phyloP scores from a whole-genome alignment of 2,329 filamentous ascomycete genomes.

The Lachnellula arida region DNA sequence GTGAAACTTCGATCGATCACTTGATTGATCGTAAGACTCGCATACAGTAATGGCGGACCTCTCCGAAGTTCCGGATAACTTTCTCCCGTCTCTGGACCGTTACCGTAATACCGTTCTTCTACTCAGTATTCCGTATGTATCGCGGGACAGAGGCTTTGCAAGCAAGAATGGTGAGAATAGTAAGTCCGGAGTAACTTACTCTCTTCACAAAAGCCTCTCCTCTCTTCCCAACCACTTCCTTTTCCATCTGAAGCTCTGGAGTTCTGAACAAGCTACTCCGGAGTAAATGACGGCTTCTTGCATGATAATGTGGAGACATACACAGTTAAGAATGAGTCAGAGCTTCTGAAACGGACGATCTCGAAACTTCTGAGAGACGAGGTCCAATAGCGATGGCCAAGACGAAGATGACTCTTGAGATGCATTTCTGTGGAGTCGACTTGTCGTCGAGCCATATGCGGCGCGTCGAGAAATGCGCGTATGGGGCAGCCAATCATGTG shows the following conservation, averaged over 20 bases:
- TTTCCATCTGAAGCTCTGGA: background rate
- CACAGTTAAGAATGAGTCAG: conserved; percentile 27
- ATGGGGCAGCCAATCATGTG: background rate
- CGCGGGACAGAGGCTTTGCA: background rate
- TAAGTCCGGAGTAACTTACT: no score
- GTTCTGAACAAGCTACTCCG: conserved; percentile 3
- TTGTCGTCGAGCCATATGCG: conserved; percentile 18
- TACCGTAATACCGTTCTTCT: conserved; percentile 1
- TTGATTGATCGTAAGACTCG: background rate
- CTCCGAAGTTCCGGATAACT: background rate
- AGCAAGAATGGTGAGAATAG: background rate
- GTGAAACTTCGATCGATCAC: conserved; percentile 1
- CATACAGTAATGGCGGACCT: background rate
- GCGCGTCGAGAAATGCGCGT: conserved; percentile 27
- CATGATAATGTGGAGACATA: conserved; percentile 19
- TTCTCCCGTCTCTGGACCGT: background rate
- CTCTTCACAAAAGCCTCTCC: background rate
- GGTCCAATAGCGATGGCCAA: conserved; percentile 15
- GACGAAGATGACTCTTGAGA: conserved; percentile 19
- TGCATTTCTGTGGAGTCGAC: conserved; percentile 9
- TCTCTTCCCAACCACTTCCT: conserved; percentile 5
- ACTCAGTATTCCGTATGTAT: no score
- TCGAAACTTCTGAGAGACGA: conserved; percentile 21
- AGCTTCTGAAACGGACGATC: conserved; percentile 26
- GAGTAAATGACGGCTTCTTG: conserved; percentile 20